Evolutionary conservation across 2,329 filamentous ascomycete genomes (phyloP).

Genomic region (Metarhizium guizhouense): DNA sequence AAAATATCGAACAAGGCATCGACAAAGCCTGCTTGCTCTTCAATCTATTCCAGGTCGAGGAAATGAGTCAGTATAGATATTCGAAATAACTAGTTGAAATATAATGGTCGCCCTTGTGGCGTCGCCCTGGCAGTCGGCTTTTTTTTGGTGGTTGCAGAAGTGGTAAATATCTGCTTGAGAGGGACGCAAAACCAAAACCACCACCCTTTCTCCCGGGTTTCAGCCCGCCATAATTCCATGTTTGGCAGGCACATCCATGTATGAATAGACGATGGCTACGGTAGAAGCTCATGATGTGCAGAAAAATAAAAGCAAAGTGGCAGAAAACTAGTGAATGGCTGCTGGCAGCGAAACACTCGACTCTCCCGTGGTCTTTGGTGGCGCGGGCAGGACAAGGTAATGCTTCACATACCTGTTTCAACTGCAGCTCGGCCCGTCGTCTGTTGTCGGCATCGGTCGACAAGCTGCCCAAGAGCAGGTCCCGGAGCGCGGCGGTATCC

Average conservation of each 20-base stretch:
- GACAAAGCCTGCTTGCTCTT: constrained; percentile 82
- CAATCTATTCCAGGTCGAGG: constrained; percentile 51
- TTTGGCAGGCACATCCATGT: neutral
- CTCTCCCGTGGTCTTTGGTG: neutral
- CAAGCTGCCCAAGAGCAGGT: constrained; percentile 69
- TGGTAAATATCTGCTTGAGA: no score
- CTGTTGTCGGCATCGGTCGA: constrained; percentile 65
- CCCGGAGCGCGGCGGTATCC: constrained; percentile 67
- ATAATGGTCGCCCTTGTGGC: neutral
- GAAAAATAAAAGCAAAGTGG: neutral
- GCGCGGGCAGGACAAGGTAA: neutral
- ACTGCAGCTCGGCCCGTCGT: constrained; percentile 68
- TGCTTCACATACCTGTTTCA: constrained; percentile 58
- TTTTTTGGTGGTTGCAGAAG: no score
- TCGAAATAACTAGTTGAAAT: neutral
- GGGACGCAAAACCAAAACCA: no score
- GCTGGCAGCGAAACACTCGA: neutral
- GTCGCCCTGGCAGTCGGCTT: no score
- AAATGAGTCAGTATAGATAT: neutral
- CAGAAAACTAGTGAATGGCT: neutral
- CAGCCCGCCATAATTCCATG: neutral
- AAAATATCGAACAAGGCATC: constrained; percentile 86
- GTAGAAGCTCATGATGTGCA: neutral
- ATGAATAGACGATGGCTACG: neutral
- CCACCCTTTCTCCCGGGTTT: no score